Conservation (phyloP, 78 protist species). For the Isochrysis galbana region DNA sequence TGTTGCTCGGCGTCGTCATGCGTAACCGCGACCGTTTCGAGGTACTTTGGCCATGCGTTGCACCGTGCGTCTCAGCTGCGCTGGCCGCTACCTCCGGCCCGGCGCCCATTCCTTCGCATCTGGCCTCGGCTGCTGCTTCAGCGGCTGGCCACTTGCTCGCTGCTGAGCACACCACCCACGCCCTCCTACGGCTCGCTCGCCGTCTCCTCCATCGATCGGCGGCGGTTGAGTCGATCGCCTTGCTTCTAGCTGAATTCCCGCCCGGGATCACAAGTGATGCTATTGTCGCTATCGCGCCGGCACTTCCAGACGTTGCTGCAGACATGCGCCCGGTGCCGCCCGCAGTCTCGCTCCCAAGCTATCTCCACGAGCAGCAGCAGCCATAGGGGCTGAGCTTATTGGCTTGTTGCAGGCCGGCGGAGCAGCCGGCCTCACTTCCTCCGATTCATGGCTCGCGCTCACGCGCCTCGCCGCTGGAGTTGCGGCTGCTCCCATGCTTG, state of each 20-base stretch:
- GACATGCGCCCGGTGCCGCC: not conserved
- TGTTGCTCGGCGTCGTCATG: not conserved
- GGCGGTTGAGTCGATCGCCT: not conserved
- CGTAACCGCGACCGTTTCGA: not conserved
- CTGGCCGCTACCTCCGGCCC: not conserved
- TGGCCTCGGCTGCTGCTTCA: not conserved
- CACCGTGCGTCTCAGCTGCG: not conserved
- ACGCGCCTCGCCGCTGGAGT: not conserved
- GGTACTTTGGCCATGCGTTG: not conserved
- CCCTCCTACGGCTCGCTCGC: not conserved
- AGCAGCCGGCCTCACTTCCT: not conserved
- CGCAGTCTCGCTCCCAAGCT: not conserved
- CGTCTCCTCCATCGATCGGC: not conserved
- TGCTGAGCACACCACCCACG: not conserved
- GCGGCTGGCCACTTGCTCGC: not conserved
- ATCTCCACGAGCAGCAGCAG: not conserved
- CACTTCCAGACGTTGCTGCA: not conserved
- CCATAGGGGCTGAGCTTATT: not conserved
- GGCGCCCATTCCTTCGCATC: too few relatives aligned
- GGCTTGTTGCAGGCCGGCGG: not conserved
- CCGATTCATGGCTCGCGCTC: not conserved
- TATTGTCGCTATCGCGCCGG: not conserved
- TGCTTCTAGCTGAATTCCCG: not conserved
- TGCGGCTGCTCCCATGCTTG: not conserved
- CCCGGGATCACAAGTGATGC: not conserved